These are phyloP conservation scores for Adansonia rubrostipa DNA, from an alignment of 441 rosid genomes.

Conservation along the genomic window DNA sequence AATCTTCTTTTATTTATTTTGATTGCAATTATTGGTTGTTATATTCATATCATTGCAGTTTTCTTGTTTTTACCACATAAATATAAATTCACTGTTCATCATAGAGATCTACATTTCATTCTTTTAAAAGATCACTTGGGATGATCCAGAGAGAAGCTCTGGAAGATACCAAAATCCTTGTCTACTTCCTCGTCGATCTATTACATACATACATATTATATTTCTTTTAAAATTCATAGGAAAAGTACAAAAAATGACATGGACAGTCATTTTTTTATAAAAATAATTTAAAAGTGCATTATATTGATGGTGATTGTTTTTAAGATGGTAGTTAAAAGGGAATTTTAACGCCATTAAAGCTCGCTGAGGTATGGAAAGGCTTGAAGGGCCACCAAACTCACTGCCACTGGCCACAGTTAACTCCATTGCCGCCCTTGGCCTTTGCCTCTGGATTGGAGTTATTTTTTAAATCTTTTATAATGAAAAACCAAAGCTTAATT, in stretches of 20 bases:
- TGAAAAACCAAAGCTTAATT: neutral
- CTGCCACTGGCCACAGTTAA: neutral
- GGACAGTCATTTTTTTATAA: neutral
- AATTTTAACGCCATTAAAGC: neutral
- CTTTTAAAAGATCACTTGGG: neutral
- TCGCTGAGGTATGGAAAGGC: neutral
- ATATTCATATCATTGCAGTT: neutral
- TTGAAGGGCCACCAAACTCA: neutral
- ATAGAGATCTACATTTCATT: neutral
- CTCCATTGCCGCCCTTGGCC: neutral
- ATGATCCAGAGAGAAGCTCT: neutral
- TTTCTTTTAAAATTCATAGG: neutral
- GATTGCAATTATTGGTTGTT: neutral
- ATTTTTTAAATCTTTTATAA: neutral
- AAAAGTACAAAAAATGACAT: neutral
- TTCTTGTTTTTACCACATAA: neutral
- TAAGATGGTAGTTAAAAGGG: no score
- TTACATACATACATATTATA: no score
- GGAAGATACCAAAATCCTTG: neutral
- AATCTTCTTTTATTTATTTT: neutral
- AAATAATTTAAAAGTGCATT: neutral
- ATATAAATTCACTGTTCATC: neutral
- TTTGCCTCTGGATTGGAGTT: neutral
- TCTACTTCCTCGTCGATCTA: neutral
- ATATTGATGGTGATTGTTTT: no score